Evolutionary conservation across 495 filamentous ascomycete species (phyloP).

Genomic region (Massariosphaeria phaeospora): DNA sequence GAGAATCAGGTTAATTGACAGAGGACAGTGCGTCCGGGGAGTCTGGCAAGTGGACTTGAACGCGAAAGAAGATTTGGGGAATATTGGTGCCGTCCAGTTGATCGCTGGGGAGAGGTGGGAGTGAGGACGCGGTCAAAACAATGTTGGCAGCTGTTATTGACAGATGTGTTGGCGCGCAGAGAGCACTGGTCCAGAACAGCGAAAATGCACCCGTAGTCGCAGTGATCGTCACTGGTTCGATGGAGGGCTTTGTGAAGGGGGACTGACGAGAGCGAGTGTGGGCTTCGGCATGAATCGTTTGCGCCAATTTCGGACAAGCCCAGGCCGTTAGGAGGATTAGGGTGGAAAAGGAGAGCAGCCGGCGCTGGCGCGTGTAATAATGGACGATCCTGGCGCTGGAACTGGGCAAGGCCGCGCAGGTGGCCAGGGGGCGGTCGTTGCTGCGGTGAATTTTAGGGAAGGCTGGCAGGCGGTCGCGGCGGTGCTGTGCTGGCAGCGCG

Average conservation of each 20-base stretch:
- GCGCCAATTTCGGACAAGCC: slow-evolving; percentile 33
- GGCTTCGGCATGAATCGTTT: slow-evolving; percentile 33
- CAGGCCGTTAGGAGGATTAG: slow-evolving; percentile 32
- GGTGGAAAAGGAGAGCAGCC: slow-evolving; percentile 14
- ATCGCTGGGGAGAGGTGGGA: slow-evolving; percentile 7
- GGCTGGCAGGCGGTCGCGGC: slow-evolving; percentile 21
- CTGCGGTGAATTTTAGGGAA: slow-evolving; percentile 24
- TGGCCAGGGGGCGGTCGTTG: slow-evolving; percentile 26
- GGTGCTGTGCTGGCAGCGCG: slow-evolving; percentile 30
- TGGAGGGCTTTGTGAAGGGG: slow-evolving; percentile 11
- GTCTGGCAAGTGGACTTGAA: slow-evolving; percentile 17
- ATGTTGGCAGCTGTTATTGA: slow-evolving; percentile 12
- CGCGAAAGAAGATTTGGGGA: slow-evolving; percentile 22
- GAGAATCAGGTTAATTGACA: slow-evolving; percentile 24
- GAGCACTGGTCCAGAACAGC: background rate
- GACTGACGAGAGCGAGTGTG: slow-evolving; percentile 11
- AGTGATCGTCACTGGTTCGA: background rate
- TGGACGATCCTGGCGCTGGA: slow-evolving; percentile 11
- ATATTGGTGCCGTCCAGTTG: background rate
- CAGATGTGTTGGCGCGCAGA: background rate
- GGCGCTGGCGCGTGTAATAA: slow-evolving; percentile 23
- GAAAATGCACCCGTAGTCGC: slow-evolving; percentile 3
- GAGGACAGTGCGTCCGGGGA: slow-evolving; percentile 31
- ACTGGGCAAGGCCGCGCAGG: slow-evolving; percentile 15
- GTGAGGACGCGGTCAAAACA: slow-evolving; percentile 24